Evolutionary conservation across 441 rosid genomes (phyloP), one percentile per base, ranked within the genome.

Genomic region (Pelargonium fulgidum): DNA sequence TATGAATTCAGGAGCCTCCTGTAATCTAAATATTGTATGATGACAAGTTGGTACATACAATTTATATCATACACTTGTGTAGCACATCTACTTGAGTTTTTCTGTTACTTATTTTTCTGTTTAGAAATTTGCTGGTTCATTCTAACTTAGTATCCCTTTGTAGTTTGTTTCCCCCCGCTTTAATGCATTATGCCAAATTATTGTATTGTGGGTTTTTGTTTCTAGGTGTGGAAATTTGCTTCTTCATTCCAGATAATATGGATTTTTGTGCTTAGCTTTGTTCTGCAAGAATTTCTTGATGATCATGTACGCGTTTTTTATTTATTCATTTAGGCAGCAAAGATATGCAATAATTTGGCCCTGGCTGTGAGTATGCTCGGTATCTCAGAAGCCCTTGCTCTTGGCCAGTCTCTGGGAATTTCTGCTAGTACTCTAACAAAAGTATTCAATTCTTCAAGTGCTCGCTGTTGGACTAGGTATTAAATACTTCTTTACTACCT

Each of bases 341-440:
- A 93, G 82, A 78, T 93, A 64, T 93, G 98, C 84, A 93, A 91
- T 78, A 93, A 93, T 82, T 80, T 93, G 79, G 92, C 93, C 70
- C 73, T 93, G 91, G 96, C 92, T 29, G 92, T 91, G 69, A 87
- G 95, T 72, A 92, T 91, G 98, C 89, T 89, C 22, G 98, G 97
- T 44, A 86, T 86, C 64, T 91, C 97, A n/a, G 98, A 93, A 82
- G 97, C 98, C 39, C 85, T 93, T 74, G 84, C 87, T 71, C 93
- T 93, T 69, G 98, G 97, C 69, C 97, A 93, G 75, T 86, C 89
- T 1, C 85, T 88, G 68, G 98, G 97, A 52, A 79, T 93, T 64
- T 76, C 79, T 66, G 89, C 96, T 24, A 75, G 72, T 39, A 84
- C 85, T 11, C 82, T 93, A 66, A 87, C 98, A 48, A 67, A 85